Evolutionary conservation across 2,329 filamentous ascomycete species (phyloP).

Genomic region (Aureobasidium mangrovei): DNA sequence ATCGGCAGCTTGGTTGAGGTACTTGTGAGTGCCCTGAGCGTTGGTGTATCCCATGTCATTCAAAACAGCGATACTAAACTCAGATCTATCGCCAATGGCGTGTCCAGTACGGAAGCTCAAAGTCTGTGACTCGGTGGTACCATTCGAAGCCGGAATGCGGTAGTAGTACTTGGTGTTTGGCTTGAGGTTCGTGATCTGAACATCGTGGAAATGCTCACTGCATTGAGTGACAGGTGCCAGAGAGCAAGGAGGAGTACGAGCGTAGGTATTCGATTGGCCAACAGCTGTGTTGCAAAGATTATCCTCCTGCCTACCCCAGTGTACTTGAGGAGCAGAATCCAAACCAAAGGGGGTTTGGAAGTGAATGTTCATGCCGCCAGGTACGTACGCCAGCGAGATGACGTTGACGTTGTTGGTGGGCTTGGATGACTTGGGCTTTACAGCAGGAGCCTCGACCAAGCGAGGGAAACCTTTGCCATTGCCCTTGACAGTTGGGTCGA

Average conservation of each 20-base stretch:
- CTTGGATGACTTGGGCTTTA: conserved; percentile 35
- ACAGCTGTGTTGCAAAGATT: conserved; percentile 30
- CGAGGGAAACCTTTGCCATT: conserved; percentile 46
- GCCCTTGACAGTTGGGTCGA: conserved; percentile 42
- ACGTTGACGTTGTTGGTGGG: conserved; percentile 47
- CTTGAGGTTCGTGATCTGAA: conserved; percentile 35
- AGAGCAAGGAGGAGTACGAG: conserved; percentile 43
- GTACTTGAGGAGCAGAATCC: conserved; percentile 35
- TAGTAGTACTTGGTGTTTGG: conserved; percentile 44
- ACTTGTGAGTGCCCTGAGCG: conserved; percentile 39
- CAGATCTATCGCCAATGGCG: conserved; percentile 33
- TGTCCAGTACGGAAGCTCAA: conserved; percentile 41
- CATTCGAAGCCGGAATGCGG: conserved; percentile 41
- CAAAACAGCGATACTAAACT: conserved; percentile 40
- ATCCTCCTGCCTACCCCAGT: conserved; percentile 32
- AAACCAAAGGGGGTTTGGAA: conserved; percentile 47
- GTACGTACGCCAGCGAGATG: conserved; percentile 41
- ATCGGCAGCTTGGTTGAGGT: conserved; percentile 34
- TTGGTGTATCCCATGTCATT: conserved; percentile 50
- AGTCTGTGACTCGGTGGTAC: conserved; percentile 40
- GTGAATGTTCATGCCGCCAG: conserved; percentile 44
- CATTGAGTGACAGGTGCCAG: conserved; percentile 40
- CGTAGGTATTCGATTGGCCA: conserved; percentile 36
- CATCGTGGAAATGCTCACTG: conserved; percentile 45
- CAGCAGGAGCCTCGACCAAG: conserved; percentile 42